Conservation (phyloP, 495 filamentous ascomycete species). For the Aspergillus steynii region DNA sequence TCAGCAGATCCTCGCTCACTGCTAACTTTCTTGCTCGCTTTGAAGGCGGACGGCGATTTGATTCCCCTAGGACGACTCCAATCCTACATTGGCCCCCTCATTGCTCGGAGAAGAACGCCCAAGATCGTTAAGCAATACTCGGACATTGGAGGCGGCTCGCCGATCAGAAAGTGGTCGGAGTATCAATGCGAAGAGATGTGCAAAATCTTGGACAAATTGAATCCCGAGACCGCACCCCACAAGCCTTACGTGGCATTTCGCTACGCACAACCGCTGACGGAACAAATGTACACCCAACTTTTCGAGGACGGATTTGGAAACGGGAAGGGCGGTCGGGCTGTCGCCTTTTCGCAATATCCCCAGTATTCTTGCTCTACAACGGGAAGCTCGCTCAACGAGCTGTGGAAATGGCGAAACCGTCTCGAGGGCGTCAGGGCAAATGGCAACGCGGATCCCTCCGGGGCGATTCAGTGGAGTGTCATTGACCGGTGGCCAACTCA, state of each 20-base stretch:
- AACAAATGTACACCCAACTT: slow-evolving; percentile 82
- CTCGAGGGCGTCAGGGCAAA: slow-evolving; percentile 72
- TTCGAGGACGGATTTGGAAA: slow-evolving; percentile 86
- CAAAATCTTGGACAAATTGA: slow-evolving; percentile 87
- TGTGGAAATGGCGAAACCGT: slow-evolving; percentile 94
- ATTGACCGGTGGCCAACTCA: slow-evolving; percentile 98
- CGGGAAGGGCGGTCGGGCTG: slow-evolving; percentile 83
- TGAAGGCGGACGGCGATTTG: slow-evolving; percentile 84
- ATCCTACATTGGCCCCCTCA: slow-evolving; percentile 83
- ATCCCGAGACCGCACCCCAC: slow-evolving; percentile 91
- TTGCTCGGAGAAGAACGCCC: slow-evolving; percentile 82
- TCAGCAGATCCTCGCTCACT: neutral
- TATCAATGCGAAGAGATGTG: slow-evolving; percentile 92
- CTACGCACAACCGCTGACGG: slow-evolving; percentile 90
- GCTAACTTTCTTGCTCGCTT: slow-evolving; percentile 1
- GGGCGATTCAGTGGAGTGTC: slow-evolving; percentile 90
- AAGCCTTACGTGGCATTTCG: slow-evolving; percentile 99
- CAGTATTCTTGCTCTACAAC: slow-evolving; percentile 99
- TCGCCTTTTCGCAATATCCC: slow-evolving; percentile 98
- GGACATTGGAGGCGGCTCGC: slow-evolving; percentile 93
- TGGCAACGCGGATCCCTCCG: slow-evolving; percentile 51
- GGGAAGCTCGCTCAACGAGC: slow-evolving; percentile 90
- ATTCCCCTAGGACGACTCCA: slow-evolving; percentile 96
- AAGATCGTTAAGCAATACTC: slow-evolving; percentile 96
- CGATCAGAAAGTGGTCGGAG: slow-evolving; percentile 97